phyloP scores from a whole-genome alignment of 2,329 filamentous ascomycete species.

The Verticillium dahliae region DNA sequence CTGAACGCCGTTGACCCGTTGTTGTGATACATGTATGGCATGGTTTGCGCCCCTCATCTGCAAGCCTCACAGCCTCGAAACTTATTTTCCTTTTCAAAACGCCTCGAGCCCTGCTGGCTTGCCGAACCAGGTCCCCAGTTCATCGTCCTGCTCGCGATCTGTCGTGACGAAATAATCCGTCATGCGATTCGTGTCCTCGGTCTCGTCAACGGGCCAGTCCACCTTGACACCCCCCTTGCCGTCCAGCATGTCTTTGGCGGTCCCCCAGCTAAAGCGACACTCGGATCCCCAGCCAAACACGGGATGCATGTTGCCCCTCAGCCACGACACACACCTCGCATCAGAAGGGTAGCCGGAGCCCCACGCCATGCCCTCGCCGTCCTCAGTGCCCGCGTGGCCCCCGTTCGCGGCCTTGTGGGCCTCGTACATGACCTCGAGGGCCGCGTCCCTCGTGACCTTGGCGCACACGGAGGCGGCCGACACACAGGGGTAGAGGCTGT shows the following conservation, averaged over 20 bases:
- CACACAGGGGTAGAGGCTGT: constrained; percentile 86
- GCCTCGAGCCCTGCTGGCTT: constrained; percentile 61
- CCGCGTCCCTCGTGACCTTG: constrained; percentile 90
- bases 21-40: neutral
- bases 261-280: constrained; percentile 93
- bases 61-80: too few species aligned
- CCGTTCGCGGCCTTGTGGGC: constrained; percentile 21
- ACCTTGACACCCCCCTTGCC: constrained; percentile 65
- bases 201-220: constrained; percentile 76
- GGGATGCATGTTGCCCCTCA: constrained; percentile 82
- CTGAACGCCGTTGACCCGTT: neutral
- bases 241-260: constrained; percentile 88
- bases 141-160: constrained; percentile 45
- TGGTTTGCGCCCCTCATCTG: too few species aligned
- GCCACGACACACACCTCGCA: constrained; percentile 70
- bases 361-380: constrained; percentile 51
- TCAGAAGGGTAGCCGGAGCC: constrained; percentile 94
- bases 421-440: constrained; percentile 72
- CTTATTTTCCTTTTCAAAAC: constrained; percentile 40
- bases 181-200: constrained; percentile 60
- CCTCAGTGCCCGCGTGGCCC: constrained; percentile 14
- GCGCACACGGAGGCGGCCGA: constrained; percentile 91
- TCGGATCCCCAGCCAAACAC: constrained; percentile 93
- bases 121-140: constrained; percentile 80
- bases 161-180: constrained; percentile 64